Conservation (phyloP, 345 rosid species). For the Sonneratia alba region DNA sequence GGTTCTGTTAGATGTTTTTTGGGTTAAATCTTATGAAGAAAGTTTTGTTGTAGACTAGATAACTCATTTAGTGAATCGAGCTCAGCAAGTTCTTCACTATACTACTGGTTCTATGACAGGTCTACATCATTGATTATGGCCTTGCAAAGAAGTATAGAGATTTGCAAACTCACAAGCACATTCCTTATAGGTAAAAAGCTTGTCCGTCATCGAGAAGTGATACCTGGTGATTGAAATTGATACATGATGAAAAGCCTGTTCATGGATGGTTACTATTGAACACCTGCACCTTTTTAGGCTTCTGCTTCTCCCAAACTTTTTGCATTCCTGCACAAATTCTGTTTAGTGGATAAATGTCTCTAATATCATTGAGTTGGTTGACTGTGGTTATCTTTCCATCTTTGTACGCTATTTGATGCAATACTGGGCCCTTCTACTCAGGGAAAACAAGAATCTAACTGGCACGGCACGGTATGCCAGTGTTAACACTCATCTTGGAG, state of each 20-base stretch:
- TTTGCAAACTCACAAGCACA: slow-evolving; percentile 80
- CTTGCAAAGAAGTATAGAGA: slow-evolving; percentile 85
- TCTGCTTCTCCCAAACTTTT: not conserved
- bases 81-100: not conserved
- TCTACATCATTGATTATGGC: slow-evolving; percentile 68
- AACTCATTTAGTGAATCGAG: not conserved
- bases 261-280: not conserved
- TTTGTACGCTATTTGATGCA: not conserved
- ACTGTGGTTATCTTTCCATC: not conserved
- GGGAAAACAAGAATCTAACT: slow-evolving; percentile 91
- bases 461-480: slow-evolving; percentile 98
- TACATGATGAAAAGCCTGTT: not conserved
- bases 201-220: not conserved
- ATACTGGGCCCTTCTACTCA: slow-evolving; percentile 16
- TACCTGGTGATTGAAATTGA: not conserved
- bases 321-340: not conserved
- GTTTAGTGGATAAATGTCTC: not conserved
- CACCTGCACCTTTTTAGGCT: not conserved
- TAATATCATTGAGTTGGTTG: not conserved
- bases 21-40: not conserved
- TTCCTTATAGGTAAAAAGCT: slow-evolving; percentile 49
- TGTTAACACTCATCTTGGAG: slow-evolving; percentile 91
- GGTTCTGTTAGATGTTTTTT: not conserved
- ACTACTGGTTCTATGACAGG: slow-evolving; percentile 23
- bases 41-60: not conserved